Base-by-base conservation (phyloP, 768 basidiomycete genomes). In the Boletus insuetus region DNA sequence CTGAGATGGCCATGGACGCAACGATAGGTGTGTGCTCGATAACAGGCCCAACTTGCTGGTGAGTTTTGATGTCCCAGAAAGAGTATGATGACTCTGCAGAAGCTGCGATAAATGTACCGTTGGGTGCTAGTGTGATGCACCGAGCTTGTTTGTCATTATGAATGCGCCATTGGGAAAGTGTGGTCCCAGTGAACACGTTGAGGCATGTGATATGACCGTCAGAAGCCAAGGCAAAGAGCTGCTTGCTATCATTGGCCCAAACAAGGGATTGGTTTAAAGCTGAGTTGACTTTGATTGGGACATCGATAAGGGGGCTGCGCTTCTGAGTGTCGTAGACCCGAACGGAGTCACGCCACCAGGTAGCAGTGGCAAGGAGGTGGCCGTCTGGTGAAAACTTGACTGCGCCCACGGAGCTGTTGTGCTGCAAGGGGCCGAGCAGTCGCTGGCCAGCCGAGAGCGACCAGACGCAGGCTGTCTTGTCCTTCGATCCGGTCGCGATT, bases 331-430 rank as follows among this genome's bases (percentile, higher is more conserved):
- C 40, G 7, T 58, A 54, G 40, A 62, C 26, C 3, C 55, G 53
- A 12, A 57, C 12, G 8, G 49, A 56, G 4, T 42, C 0, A 6
- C 46, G 34, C 3, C 35, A 29, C 49, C 44, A 59, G 2, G 52
- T 54, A 3, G 58, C 49, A 16, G 53, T 58, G 3, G 53, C 56
- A 17, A 58, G 11, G 39, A 49, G 31, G 17, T 20, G 38, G 14
- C 53, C 56, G 26, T 58, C 39, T 12, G 56, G 56, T 7, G 56
- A 58, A 16, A 58, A 58, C 20, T 46, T 58, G 52, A 58, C 56
- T 4, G 47, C 37, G 17, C 46, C 53, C 14, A 54, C 19, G 13
- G 53, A 54, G 46, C 53, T 47, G 8, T 42, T 40, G 10, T 54
- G 53, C 11, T 42, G 32, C 46, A 54, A 20, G 11, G 53, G 53